Base-by-base conservation (phyloP, 805 yeast genomes). In the Hemisphaericaspora nanyangensis region DNA sequence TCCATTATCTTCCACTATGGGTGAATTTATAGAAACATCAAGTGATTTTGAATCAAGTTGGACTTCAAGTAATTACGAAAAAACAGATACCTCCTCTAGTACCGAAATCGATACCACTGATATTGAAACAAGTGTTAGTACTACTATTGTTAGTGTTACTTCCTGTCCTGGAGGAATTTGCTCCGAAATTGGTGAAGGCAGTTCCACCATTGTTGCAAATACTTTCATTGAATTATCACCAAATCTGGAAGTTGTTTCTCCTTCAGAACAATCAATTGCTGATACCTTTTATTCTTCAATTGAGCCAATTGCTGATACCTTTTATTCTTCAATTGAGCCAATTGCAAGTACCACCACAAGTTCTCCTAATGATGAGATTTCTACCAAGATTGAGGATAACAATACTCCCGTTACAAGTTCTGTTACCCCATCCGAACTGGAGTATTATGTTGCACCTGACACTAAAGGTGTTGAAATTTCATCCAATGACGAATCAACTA, bases 91-190 rank as follows among this genome's bases (percentile, higher is more conserved):
- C n/a, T n/a, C n/a, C n/a, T n/a, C n/a, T n/a, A n/a, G n/a, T n/a
- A n/a, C n/a, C n/a, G n/a, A n/a, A n/a, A n/a, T n/a, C n/a, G n/a
- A n/a, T 11, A 25, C n/a, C 28, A 25, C 28, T 25, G 10, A 44
- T 17, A 52, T 58, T 19, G 47, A 42, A 27, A 49, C 58, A 17
- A 49, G 42, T 15, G 39, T 44, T 27, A 40, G 50, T 2, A 54
- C 63, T 26, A 57, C 65, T 13, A 56, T 57, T 12, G 34, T 64
- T 8, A 61, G 68, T n/a, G 48, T 61, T 38, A 64, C 73, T 27
- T 61, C 70, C n/a, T 67, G 73, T 46, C 39, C 52, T 5, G 58
- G 59, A 38, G 34, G 64, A 17, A 27, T 5, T 24, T 33, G 35
- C 17, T 15, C 26, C n/a, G 11, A 31, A 31, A 31, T 26, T n/a